phyloP scores from a whole-genome alignment of 202 grass and related monocot genomes.

The Elaeis oleifera region DNA sequence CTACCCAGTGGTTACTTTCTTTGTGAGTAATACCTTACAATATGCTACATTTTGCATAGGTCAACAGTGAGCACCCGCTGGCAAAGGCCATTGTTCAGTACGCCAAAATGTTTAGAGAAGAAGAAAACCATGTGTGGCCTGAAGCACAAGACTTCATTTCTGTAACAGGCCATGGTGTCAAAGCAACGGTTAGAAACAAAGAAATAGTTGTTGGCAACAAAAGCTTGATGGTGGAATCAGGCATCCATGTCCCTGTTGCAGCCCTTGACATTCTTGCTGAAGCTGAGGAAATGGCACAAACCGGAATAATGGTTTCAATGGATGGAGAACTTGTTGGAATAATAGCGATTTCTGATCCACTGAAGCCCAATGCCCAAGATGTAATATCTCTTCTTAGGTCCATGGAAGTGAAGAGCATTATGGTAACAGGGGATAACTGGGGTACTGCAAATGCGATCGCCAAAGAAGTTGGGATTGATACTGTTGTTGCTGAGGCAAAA shows the following conservation, averaged over 20 bases:
- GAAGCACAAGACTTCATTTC: constrained; percentile 67
- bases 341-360: constrained; percentile 78
- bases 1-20: too few relatives aligned
- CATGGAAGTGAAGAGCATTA: constrained; percentile 87
- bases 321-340: constrained; percentile 56
- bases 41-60: constrained; percentile 23
- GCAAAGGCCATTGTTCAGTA: constrained; percentile 75
- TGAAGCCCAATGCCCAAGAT: constrained; percentile 59
- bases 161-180: constrained; percentile 69
- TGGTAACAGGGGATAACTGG: constrained; percentile 98
- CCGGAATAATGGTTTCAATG: constrained; percentile 67
- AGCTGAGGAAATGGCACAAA: constrained; percentile 59
- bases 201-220: constrained; percentile 74
- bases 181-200: constrained; percentile 39
- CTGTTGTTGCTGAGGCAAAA: constrained; percentile 67
- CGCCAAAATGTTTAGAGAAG: constrained; percentile 50
- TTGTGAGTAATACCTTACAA: too few relatives aligned
- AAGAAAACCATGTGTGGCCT: constrained; percentile 55
- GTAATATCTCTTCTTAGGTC: constrained; percentile 74
- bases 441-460: constrained; percentile 84
- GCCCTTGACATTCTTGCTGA: constrained; percentile 61
- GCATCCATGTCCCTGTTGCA: constrained; percentile 48
- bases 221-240: constrained; percentile 59
- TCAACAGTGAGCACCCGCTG: constrained; percentile 90
- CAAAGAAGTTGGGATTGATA: constrained; percentile 71